phyloP scores from a whole-genome alignment of 495 filamentous ascomycete genomes.

The Penicillium samsonianum region DNA sequence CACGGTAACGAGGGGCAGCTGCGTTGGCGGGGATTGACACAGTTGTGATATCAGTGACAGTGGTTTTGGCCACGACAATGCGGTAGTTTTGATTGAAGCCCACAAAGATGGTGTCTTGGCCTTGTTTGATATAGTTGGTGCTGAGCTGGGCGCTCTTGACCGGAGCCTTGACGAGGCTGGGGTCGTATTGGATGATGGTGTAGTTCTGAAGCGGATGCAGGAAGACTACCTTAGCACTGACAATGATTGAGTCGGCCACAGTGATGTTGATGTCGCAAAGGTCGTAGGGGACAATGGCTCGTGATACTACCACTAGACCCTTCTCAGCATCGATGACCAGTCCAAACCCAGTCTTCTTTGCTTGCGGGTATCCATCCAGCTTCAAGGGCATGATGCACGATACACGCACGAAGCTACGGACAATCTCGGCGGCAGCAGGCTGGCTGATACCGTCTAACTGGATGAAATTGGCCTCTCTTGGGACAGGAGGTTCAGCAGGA shows the following conservation, averaged over 20 bases:
- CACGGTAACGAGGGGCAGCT: constrained; percentile 87
- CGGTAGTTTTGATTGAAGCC: constrained; percentile 95
- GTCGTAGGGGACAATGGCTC: constrained; percentile 93
- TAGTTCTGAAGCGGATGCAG: constrained; percentile 99
- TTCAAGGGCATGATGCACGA: constrained; percentile 91
- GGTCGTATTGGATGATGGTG: constrained; percentile 92
- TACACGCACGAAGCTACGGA: constrained; percentile 92
- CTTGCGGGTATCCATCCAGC: constrained; percentile 91
- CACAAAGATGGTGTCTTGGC: constrained; percentile 88
- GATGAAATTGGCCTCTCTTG: constrained; percentile 83
- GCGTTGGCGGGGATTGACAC: constrained; percentile 94
- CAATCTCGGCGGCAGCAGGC: constrained; percentile 84
- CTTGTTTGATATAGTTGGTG: constrained; percentile 79
- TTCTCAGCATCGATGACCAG: constrained; percentile 95
- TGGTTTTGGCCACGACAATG: constrained; percentile 90
- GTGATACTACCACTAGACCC: constrained; percentile 88
- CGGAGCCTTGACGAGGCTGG: constrained; percentile 86
- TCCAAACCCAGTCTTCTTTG: constrained; percentile 91
- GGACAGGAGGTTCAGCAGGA: constrained; percentile 67
- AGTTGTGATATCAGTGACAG: constrained; percentile 95
- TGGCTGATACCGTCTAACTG: constrained; percentile 85
- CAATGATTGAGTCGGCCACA: constrained; percentile 92
- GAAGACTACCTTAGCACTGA: constrained; percentile 92
- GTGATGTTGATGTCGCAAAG: constrained; percentile 94
- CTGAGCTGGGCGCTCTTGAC: constrained; percentile 86